These are phyloP conservation scores for Ricinus communis DNA, from an alignment of 345 rosid genomes.

Conservation along the genomic window DNA sequence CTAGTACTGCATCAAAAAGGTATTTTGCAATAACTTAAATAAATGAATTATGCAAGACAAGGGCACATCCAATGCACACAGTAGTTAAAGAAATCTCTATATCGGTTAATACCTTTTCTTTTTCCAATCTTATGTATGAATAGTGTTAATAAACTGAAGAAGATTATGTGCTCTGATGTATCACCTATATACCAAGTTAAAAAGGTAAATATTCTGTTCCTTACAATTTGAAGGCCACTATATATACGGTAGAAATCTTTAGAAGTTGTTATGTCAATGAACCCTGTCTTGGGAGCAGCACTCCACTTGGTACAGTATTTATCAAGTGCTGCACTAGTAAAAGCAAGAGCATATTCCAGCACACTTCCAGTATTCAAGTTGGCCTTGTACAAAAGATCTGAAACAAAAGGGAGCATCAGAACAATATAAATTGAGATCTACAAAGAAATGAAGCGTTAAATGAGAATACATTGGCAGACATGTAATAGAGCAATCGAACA, in stretches of 20 bases:
- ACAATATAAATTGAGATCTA: conserved; percentile 3
- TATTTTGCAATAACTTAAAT: too few relatives aligned
- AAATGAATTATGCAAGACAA: background rate
- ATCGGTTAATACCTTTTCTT: background rate
- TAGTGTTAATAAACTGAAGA: background rate
- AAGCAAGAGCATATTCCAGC: conserved; percentile 96
- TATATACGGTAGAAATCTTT: conserved; percentile 91
- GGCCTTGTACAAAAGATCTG: conserved; percentile 95
- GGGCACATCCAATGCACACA: too few relatives aligned
- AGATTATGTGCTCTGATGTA: background rate
- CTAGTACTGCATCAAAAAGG: too few relatives aligned
- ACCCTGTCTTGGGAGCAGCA: conserved; percentile 94
- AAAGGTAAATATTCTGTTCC: conserved; percentile 17
- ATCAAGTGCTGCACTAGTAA: conserved; percentile 91
- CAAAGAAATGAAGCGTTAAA: conserved; percentile 8
- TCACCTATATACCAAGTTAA: background rate
- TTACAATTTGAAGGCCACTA: conserved; percentile 95
- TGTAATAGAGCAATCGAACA: background rate
- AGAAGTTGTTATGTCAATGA: conserved; percentile 92
- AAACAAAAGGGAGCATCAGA: conserved; percentile 25
- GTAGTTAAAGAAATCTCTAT: too few relatives aligned
- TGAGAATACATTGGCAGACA: background rate
- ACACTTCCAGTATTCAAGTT: conserved; percentile 87
- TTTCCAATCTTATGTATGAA: background rate
- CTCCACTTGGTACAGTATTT: conserved; percentile 96